Percentiles rank a stretch among this genome's conserved stretches.
Evolutionary conservation across 1,284 basidiomycete genomes (phyloP).

Genomic region (Lentinula novae-zelandiae): DNA sequence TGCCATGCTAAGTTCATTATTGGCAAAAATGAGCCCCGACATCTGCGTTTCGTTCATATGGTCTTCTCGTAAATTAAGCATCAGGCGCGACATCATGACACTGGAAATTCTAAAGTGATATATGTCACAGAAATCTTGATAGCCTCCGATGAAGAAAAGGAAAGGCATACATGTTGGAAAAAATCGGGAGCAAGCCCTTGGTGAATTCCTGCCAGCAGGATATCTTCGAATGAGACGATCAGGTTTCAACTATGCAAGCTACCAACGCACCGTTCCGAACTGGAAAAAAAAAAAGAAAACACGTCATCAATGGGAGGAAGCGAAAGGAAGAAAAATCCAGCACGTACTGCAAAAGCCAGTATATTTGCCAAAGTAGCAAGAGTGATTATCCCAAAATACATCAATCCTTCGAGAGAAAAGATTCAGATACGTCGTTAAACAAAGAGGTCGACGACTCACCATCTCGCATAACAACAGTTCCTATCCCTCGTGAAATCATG

Average conservation of each 20-base stretch:
- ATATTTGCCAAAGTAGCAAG: conserved; percentile 6
- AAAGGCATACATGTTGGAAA: conserved; percentile 6
- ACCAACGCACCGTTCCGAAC: neutral
- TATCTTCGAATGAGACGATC: too few relatives aligned
- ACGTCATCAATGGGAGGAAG: neutral
- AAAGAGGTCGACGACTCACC: neutral
- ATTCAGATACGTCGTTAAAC: neutral
- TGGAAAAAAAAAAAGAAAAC: neutral
- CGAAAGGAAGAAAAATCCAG: neutral
- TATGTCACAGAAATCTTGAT: too few relatives aligned
- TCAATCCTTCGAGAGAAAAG: neutral
- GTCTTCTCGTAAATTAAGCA: conserved; percentile 7
- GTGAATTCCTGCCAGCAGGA: conserved; percentile 4
- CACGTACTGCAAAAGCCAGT: neutral
- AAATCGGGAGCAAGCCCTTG: conserved; percentile 5
- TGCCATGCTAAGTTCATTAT: too few relatives aligned
- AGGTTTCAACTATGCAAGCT: neutral
- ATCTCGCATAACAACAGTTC: conserved; percentile 6
- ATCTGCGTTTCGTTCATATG: neutral
- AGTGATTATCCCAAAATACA: conserved; percentile 12
- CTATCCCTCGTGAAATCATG: neutral
- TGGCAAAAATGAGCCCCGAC: too few relatives aligned
- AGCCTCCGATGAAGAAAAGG: too few relatives aligned
- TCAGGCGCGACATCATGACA: conserved; percentile 9
- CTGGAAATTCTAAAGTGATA: conserved; percentile 4